Percentiles rank a stretch among this genome's conserved stretches.
Evolutionary conservation across 2,329 filamentous ascomycete genomes (phyloP).

Genomic region (Venturia aucupariae): DNA sequence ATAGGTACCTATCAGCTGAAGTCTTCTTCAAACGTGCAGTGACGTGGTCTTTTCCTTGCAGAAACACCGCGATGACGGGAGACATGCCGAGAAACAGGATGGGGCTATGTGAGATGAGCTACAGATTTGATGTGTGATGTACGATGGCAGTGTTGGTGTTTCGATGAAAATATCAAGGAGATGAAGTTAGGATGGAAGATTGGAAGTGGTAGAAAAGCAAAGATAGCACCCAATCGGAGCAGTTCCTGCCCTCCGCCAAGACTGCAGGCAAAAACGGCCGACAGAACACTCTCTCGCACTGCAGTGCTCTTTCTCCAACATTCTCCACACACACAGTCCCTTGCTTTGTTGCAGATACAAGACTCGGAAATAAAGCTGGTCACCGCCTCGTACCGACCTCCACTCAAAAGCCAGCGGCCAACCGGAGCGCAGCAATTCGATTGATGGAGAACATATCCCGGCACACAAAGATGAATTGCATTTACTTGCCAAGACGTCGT

Average conservation of each 20-base stretch:
- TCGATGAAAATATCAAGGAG: neutral
- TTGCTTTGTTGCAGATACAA: neutral
- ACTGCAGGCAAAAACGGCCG: too few relatives aligned
- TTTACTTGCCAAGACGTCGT: neutral
- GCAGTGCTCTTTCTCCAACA: too few relatives aligned
- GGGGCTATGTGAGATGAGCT: neutral
- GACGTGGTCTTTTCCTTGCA: neutral
- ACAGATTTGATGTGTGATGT: neutral
- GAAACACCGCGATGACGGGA: neutral
- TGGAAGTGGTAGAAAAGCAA: neutral
- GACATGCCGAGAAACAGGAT: neutral
- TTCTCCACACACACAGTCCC: neutral
- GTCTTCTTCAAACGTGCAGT: neutral
- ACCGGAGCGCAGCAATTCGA: neutral
- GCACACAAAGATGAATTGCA: neutral
- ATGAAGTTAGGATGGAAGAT: neutral
- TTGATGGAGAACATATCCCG: too few relatives aligned
- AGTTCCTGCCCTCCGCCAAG: neutral
- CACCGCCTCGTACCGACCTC: neutral
- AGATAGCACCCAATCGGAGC: neutral
- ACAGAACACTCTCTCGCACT: too few relatives aligned
- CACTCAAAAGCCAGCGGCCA: neutral
- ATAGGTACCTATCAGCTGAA: neutral
- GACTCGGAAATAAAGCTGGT: neutral
- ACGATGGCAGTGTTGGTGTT: neutral